Percentiles rank a stretch among this genome's conserved stretches.
phyloP scores from a whole-genome alignment of 164 flowering plant species.

The Echeveria elegans region DNA sequence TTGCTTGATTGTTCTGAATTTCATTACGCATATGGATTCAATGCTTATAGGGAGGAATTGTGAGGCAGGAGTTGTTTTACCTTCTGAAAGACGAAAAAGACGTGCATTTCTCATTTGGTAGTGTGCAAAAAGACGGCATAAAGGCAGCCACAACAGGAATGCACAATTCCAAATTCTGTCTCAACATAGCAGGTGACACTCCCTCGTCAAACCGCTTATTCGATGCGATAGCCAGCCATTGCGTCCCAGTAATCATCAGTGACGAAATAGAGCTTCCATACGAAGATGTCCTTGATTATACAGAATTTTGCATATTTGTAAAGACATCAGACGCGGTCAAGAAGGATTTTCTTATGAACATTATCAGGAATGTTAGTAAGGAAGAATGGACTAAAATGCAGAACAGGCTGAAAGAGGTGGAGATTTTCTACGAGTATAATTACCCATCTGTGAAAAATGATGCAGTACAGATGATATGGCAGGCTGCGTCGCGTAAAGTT shows the following conservation, averaged over 20 bases:
- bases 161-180: neutral
- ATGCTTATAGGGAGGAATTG: neutral
- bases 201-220: slow-evolving; percentile 77
- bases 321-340: slow-evolving; percentile 62
- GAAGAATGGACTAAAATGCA: slow-evolving; percentile 75
- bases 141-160: neutral
- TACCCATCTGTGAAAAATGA: neutral
- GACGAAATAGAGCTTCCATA: slow-evolving; percentile 64
- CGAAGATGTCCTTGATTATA: slow-evolving; percentile 67
- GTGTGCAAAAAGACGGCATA: neutral
- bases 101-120: neutral
- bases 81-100: neutral
- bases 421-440: slow-evolving; percentile 10
- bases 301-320: slow-evolving; percentile 29
- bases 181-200: slow-evolving; percentile 69
- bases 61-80: neutral
- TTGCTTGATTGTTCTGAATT: neutral
- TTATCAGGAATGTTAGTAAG: slow-evolving; percentile 38
- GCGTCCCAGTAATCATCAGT: neutral
- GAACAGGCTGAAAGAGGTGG: slow-evolving; percentile 51
- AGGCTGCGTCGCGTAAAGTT: neutral
- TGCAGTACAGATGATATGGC: neutral
- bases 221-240: neutral
- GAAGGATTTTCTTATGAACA: slow-evolving; percentile 41
- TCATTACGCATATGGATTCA: neutral